Evolutionary conservation across 345 rosid species (phyloP).

Genomic region (Acer campestre): DNA sequence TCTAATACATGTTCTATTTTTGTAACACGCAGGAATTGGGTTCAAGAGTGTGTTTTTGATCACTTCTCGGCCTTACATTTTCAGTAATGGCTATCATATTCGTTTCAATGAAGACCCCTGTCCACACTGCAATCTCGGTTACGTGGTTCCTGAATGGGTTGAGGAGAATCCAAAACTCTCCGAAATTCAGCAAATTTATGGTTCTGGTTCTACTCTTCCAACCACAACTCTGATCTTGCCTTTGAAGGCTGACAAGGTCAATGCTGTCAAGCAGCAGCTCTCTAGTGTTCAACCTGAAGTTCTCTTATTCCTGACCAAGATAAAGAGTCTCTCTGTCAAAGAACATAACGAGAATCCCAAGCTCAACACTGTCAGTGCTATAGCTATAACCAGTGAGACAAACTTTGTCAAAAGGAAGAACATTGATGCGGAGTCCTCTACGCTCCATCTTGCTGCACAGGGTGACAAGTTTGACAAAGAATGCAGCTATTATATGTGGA

Average conservation of each 20-base stretch:
- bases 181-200: constrained; percentile 54
- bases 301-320: constrained; percentile 60
- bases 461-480: constrained; percentile 25
- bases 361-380: constrained; percentile 43
- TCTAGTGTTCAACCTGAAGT: constrained; percentile 71
- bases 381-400: constrained; percentile 60
- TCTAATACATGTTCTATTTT: background rate
- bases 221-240: constrained; percentile 63
- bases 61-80: constrained; percentile 53
- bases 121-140: constrained; percentile 61
- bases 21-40: constrained; percentile 53
- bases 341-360: constrained; percentile 49
- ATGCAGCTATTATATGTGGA: constrained; percentile 72
- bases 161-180: constrained; percentile 51
- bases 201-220: constrained; percentile 48
- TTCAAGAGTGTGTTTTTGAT: constrained; percentile 75
- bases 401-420: constrained; percentile 59
- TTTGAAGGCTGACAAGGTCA: constrained; percentile 59
- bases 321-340: constrained; percentile 62
- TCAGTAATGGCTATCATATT: constrained; percentile 74
- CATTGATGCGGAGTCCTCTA: constrained; percentile 71
- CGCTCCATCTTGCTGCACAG: constrained; percentile 52
- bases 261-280: constrained; percentile 69
- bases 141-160: constrained; percentile 82
- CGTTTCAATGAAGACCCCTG: constrained; percentile 68